Conservation (phyloP, 73 alveolate species). For the Effrenium voratum region DNA sequence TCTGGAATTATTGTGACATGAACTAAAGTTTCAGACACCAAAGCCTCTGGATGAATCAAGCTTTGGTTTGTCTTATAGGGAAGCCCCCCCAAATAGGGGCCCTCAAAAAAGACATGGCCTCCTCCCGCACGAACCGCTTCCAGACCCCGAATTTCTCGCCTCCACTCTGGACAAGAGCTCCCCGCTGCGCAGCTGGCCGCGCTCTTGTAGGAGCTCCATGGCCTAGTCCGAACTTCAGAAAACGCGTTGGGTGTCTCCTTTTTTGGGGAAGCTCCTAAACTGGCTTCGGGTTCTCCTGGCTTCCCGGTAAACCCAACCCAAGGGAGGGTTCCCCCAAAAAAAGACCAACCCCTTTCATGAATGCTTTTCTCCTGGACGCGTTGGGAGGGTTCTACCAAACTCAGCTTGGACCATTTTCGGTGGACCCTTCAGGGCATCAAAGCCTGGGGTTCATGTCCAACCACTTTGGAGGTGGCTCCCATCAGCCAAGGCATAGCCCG, state of each 20-base stretch:
- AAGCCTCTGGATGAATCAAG: too few relatives aligned
- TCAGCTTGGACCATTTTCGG: not conserved
- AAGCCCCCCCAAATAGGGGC: too few relatives aligned
- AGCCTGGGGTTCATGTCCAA: too few relatives aligned
- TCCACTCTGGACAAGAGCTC: slow-evolving; percentile 44
- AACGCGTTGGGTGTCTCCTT: not conserved
- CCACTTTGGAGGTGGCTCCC: too few relatives aligned
- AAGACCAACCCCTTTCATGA: not conserved
- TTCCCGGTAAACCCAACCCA: not conserved
- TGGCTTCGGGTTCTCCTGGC: not conserved
- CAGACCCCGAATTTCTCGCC: not conserved
- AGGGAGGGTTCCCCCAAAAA: not conserved
- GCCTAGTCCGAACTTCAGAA: not conserved
- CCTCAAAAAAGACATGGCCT: too few relatives aligned
- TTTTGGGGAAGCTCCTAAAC: not conserved
- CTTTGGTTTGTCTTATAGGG: too few relatives aligned
- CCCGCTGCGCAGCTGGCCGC: not conserved
- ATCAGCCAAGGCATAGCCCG: too few relatives aligned
- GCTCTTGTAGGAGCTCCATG: slow-evolving; percentile 44
- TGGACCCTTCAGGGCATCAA: too few relatives aligned
- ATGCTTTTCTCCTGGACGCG: not conserved
- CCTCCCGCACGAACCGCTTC: too few relatives aligned
- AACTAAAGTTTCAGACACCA: too few relatives aligned
- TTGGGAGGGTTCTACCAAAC: not conserved
- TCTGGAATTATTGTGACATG: too few relatives aligned